phyloP scores from a whole-genome alignment of 73 alveolate species.

The Durusdinium trenchii region DNA sequence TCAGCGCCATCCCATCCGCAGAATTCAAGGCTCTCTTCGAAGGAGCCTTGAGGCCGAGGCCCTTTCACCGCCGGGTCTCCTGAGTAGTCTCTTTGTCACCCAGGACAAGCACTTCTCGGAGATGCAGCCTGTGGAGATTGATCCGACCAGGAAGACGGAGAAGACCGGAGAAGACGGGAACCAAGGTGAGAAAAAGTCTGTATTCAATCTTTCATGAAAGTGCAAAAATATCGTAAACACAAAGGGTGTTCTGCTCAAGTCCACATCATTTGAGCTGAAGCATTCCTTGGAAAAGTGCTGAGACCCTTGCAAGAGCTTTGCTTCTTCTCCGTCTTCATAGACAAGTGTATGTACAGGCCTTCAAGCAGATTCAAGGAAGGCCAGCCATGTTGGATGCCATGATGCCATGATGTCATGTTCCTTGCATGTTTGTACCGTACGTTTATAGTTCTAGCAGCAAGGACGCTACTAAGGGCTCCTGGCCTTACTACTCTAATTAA shows the following conservation, averaged over 20 bases:
- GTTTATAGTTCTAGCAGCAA: too few species aligned
- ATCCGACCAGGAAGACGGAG: background rate
- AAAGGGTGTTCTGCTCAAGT: too few species aligned
- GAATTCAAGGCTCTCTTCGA: too few species aligned
- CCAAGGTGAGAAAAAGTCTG: too few species aligned
- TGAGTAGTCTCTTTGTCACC: background rate
- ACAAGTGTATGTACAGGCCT: slow-evolving; percentile 63
- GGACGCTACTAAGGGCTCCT: too few species aligned
- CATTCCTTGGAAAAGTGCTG: background rate
- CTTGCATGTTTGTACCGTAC: too few species aligned
- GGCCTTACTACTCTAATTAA: too few species aligned
- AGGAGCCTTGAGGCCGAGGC: too few species aligned
- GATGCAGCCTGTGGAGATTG: background rate
- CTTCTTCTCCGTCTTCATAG: slow-evolving; percentile 49
- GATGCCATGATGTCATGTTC: background rate
- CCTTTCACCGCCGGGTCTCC: background rate
- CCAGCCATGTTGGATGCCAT: background rate
- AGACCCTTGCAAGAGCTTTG: slow-evolving; percentile 17
- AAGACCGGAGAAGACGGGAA: background rate
- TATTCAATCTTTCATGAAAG: background rate
- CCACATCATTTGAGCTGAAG: too few species aligned
- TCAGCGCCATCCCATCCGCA: too few species aligned
- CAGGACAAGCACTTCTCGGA: slow-evolving; percentile 9
- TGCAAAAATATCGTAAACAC: too few species aligned
- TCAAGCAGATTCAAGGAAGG: background rate